Base-by-base conservation (phyloP, 345 rosid species). In the Brassica rapa region DNA sequence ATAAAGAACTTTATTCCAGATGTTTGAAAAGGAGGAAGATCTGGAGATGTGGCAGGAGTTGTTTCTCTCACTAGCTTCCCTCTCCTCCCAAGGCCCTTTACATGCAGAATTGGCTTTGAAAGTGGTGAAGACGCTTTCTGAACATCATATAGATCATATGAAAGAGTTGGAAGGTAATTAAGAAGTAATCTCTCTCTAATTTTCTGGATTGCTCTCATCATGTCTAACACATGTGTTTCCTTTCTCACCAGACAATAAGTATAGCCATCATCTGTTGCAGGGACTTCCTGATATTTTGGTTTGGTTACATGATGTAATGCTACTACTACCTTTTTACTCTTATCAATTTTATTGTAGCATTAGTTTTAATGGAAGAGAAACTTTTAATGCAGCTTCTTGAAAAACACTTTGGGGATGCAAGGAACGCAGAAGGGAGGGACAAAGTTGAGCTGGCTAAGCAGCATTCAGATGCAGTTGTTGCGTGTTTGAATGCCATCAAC, bases 321-420 rank as follows among this genome's bases (percentile, higher is more conserved):
- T 53, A 16, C 23, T 16, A 6, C 59, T 49, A n/a, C 8, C 55
- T 16, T 53, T 51, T 39, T 53, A 2, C 2, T 23, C 16, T 23
- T 53, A 53, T 53, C 59, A 6, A 53, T 53, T 53, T 53, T 15
- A 2, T 51, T 53, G 23, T 16, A 51, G 56, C 56, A 14, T 14
- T 51, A 51, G 59, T 15, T 53, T n/a, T 53, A 53, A 53, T 53
- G 59, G 16, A 53, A 53, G 2, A 53, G 7, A 53, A 49, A 4
- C 56, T 5, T 53, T 53, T 53, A 53, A 53, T 53, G 59, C 59
- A 53, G 59, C 59, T 53, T 53, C 59, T 53, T 53, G 59, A 53
- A 0, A 16, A 53, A 53, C 59, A 53, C 59, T 53, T 53, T 53
- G 59, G 59, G 10, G 59, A 5, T 16, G 59, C 59, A 53, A 53